These are phyloP conservation scores for Silybum marianum DNA, from an alignment of 129 eudicot species.

Conservation along the genomic window DNA sequence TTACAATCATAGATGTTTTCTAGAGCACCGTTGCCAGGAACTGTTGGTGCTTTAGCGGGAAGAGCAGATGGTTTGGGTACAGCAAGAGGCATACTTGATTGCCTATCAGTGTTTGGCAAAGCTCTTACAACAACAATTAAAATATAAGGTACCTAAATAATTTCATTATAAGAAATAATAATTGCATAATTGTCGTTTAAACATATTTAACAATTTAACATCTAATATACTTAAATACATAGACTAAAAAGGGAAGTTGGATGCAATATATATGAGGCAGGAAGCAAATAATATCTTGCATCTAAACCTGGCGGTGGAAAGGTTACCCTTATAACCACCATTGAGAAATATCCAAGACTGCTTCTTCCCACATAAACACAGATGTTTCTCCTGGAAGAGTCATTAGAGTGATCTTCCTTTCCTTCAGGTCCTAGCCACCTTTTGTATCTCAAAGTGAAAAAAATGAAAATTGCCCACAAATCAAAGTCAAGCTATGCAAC, in stretches of 20 bases:
- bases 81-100: background rate
- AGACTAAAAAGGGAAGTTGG: background rate
- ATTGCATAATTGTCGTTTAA: no score
- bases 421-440: background rate
- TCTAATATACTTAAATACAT: no score
- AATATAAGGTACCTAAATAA: background rate
- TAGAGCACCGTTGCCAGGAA: conserved; percentile 11
- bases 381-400: no score
- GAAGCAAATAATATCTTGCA: conserved; percentile 5
- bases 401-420: no score
- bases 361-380: no score
- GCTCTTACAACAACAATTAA: conserved; percentile 9
- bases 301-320: conserved; percentile 41
- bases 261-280: background rate
- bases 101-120: conserved; percentile 5
- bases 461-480: no score
- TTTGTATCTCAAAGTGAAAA: no score
- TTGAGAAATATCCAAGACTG: no score
- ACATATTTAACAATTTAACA: no score
- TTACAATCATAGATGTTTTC: conserved; percentile 21
- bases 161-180: no score
- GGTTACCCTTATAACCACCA: conserved; percentile 42
- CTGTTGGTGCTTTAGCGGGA: conserved; percentile 17
- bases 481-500: background rate
- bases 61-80: conserved; percentile 27